Base-by-base conservation (phyloP, 768 basidiomycete genomes). In the Rhizopogon salebrosus region DNA sequence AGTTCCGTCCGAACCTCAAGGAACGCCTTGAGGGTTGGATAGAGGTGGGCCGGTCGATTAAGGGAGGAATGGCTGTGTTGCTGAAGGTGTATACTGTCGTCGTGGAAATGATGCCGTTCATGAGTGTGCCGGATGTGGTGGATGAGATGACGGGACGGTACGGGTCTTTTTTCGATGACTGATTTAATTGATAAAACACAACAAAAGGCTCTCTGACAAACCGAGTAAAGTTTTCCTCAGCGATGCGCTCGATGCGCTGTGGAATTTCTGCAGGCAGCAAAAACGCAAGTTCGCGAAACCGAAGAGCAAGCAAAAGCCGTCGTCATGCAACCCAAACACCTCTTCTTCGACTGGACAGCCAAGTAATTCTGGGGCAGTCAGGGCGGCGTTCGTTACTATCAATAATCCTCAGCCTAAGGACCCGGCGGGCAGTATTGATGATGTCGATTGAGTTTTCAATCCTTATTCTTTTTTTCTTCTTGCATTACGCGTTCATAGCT, bases 1-100 rank as follows among this genome's bases (percentile, higher is more conserved):
- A 85, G 63, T 82, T 80, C 38, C 70, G 78, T 51, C 85, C 85
- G 0, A 73, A 73, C 54, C 62, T 85, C 56, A 80, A 79, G 62
- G 72, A 70, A 24, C 74, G 82, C 3, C 79, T 87, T 36, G 76
- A 80, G 24, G 78, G 79, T 10, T 89, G 85, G 85, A 60, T 69
- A 13, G 70, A 73, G 10, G 63, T 75, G 0, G 75, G 71, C 7
- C 41, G 54, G 26, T 49, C 59, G 6, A 61, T 80, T 46, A 76
- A 70, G 55, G 79, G 74, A 11, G 74, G 75, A 0, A 41, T 60
- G 3, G 46, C 49, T 0, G 43, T 78, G 4, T 54, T 83, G 41
- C 42, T 63, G 13, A 76, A 68, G 38, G 59, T 79, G 22, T 83
- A 79, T 62, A 41, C 52, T 36, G 77, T 78, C 54, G 58, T 79